Percentiles rank a stretch among this genome's conserved stretches.
Evolutionary conservation across 2,329 filamentous ascomycete species (phyloP).

Genomic region (Aspergillus brunneoviolaceus): DNA sequence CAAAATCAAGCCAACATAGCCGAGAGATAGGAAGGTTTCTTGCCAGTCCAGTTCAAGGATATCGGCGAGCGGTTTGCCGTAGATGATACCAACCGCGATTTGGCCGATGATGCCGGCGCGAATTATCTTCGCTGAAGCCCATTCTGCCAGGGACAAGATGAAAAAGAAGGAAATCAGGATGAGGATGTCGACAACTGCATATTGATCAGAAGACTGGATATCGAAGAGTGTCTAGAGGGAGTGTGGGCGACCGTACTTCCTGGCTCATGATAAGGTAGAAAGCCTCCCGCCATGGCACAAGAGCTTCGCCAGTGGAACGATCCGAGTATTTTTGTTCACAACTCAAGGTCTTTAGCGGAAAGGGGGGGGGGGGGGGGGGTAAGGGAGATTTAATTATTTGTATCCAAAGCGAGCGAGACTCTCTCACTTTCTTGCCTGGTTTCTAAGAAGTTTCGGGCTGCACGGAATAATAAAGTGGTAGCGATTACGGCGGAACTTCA

Average conservation of each 20-base stretch:
- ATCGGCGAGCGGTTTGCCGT: constrained; percentile 47
- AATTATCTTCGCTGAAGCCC: constrained; percentile 42
- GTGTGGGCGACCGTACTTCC: constrained; percentile 27
- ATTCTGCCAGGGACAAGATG: constrained; percentile 45
- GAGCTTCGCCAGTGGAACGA: too few species aligned
- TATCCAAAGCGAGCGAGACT: too few species aligned
- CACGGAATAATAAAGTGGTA: too few species aligned
- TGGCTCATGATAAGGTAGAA: constrained; percentile 44
- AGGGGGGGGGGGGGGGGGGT: too few species aligned
- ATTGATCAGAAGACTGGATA: constrained; percentile 9
- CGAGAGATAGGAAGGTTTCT: constrained; percentile 48
- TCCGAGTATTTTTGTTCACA: too few species aligned
- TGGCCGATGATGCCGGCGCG: constrained; percentile 50
- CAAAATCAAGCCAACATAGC: constrained; percentile 51
- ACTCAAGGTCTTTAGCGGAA: too few species aligned
- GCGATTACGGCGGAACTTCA: too few species aligned
- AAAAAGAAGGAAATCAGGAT: constrained; percentile 49
- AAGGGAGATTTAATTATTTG: too few species aligned
- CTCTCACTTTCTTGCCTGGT: too few species aligned
- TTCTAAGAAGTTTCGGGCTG: too few species aligned
- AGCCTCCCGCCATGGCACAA: constrained; percentile 23
- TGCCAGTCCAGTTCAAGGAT: constrained; percentile 47
- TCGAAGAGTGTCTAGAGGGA: not conserved
- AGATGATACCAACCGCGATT: constrained; percentile 50
- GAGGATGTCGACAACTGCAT: constrained; percentile 42